A percentile compares a stretch with the other conserved stretches of the same genome.
Conservation (phyloP, 2,329 filamentous ascomycete species). For the Colletotrichum aenigma region DNA sequence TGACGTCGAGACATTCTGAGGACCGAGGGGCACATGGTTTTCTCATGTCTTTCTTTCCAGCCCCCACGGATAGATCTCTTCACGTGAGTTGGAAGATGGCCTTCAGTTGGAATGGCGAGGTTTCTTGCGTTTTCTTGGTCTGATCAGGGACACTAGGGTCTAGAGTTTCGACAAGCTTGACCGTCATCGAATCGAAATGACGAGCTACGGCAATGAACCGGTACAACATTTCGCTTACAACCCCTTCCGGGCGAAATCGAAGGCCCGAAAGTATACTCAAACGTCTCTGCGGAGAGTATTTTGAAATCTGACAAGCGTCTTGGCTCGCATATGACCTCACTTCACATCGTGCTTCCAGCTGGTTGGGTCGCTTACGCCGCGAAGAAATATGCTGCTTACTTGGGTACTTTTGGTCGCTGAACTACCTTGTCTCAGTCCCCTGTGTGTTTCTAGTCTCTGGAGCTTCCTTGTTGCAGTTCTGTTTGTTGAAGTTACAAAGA, state of each 20-base stretch:
- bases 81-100: neutral
- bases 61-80: neutral
- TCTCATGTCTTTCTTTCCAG: neutral
- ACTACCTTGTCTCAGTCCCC: neutral
- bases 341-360: neutral
- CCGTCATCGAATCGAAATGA: neutral
- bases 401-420: neutral
- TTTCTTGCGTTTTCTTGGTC: neutral
- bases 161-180: neutral
- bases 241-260: fast-evolving
- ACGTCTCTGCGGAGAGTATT: neutral
- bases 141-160: neutral
- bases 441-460: neutral
- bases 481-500: neutral
- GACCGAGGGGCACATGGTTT: neutral
- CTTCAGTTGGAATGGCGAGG: neutral
- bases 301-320: neutral
- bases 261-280: neutral
- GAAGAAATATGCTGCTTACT: neutral
- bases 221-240: neutral
- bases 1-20: neutral
- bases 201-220: neutral
- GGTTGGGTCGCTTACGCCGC: neutral
- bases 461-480: neutral
- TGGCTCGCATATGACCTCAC: neutral